Conservation (phyloP, 805 yeast species). For the Barnettozyma vustinii region DNA sequence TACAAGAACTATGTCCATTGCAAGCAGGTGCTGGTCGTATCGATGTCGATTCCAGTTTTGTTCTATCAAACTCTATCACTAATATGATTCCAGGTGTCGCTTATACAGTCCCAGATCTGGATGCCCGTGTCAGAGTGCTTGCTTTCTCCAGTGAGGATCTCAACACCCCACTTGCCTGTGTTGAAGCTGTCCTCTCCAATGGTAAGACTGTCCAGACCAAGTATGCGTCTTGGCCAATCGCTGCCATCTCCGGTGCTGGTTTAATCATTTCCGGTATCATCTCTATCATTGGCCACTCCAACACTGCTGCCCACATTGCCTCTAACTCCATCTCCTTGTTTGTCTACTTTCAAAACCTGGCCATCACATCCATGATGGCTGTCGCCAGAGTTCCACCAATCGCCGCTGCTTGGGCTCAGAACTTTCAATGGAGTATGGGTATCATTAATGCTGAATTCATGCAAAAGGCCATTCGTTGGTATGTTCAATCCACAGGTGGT, state of each 20-base stretch:
- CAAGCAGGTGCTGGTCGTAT: constrained; percentile 84
- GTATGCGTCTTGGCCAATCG: constrained; percentile 93
- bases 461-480: constrained; percentile 85
- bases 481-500: constrained; percentile 86
- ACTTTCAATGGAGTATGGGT: constrained; percentile 94
- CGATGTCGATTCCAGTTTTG: constrained; percentile 52
- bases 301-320: constrained; percentile 83
- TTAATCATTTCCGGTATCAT: constrained; percentile 74
- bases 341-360: constrained; percentile 84
- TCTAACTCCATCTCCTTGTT: constrained; percentile 83
- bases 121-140: constrained; percentile 79
- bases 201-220: constrained; percentile 93
- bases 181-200: constrained; percentile 78
- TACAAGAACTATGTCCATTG: constrained; percentile 72
- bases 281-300: constrained; percentile 80
- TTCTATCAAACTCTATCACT: constrained; percentile 36
- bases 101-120: constrained; percentile 88
- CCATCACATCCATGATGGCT: constrained; percentile 76
- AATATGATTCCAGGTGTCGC: constrained; percentile 74
- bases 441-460: constrained; percentile 70
- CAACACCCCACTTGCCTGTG: constrained; percentile 71
- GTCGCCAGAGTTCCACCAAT: constrained; percentile 88
- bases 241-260: constrained; percentile 86
- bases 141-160: constrained; percentile 50
- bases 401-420: constrained; percentile 88